Percentiles rank a stretch among this genome's conserved stretches.
phyloP scores from a whole-genome alignment of 176 grass and related monocot species.

The Guadua angustifolia region DNA sequence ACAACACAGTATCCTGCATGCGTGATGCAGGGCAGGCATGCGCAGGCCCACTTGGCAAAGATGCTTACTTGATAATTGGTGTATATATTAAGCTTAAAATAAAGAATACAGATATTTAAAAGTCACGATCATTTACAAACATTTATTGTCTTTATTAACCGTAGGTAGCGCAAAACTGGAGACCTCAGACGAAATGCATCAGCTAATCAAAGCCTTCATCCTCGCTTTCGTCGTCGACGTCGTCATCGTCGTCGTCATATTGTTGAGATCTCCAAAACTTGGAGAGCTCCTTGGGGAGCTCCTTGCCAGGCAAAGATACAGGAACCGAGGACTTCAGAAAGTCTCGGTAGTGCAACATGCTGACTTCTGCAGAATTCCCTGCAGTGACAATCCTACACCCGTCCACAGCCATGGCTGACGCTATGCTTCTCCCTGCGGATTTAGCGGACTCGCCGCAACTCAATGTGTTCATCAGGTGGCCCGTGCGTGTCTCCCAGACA shows the following conservation, averaged over 20 bases:
- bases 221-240: background rate
- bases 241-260: background rate
- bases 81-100: background rate
- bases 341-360: slow-evolving; percentile 58
- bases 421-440: slow-evolving; percentile 7
- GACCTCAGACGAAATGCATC: background rate
- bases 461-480: slow-evolving; percentile 60
- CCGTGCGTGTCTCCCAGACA: slow-evolving; percentile 63
- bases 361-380: slow-evolving; percentile 36
- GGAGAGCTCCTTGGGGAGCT: too few species aligned
- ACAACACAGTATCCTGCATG: background rate
- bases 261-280: slow-evolving; percentile 67
- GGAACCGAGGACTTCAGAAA: slow-evolving; percentile 56
- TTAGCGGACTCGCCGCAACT: slow-evolving; percentile 43
- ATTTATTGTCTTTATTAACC: background rate
- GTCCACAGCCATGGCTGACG: slow-evolving; percentile 72
- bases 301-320: slow-evolving; percentile 41
- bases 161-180: background rate
- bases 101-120: background rate
- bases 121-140: slow-evolving; percentile 8
- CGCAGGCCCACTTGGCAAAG: background rate
- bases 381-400: slow-evolving; percentile 62
- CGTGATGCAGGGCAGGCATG: background rate
- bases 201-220: slow-evolving; percentile 20
- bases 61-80: background rate